Percentiles rank a stretch among this genome's conserved stretches.
Evolutionary conservation across 2,329 filamentous ascomycete species (phyloP).

Genomic region (Fusarium penzigii): DNA sequence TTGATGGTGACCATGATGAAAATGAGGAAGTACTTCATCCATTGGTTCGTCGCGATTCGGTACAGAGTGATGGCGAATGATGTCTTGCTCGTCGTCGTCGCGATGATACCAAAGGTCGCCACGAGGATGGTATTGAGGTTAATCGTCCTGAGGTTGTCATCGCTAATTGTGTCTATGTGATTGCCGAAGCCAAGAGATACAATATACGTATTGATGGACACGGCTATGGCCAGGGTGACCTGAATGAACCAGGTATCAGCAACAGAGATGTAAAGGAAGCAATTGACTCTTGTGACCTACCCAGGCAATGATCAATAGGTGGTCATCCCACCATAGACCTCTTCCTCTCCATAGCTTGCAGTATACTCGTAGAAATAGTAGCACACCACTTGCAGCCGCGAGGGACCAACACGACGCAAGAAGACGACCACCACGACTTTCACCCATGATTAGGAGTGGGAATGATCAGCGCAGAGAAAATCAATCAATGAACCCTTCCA

Average conservation of each 20-base stretch:
- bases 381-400: conserved; percentile 19
- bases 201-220: conserved; percentile 35
- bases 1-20: conserved; percentile 38
- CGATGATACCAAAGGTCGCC: conserved; percentile 34
- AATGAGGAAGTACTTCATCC: conserved; percentile 32
- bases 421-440: conserved; percentile 14
- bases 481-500: too few relatives aligned
- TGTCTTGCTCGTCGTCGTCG: conserved; percentile 39
- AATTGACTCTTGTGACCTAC: conserved; percentile 26
- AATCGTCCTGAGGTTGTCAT: conserved; percentile 26
- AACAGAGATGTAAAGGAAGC: neutral
- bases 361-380: conserved; percentile 36
- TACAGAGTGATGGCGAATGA: conserved; percentile 41
- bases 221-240: conserved; percentile 30
- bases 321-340: conserved; percentile 41
- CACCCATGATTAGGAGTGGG: too few relatives aligned
- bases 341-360: conserved; percentile 38
- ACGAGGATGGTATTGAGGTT: conserved; percentile 31
- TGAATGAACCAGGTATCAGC: conserved; percentile 7
- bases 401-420: conserved; percentile 35
- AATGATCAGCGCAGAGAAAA: too few relatives aligned
- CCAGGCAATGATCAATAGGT: conserved; percentile 36
- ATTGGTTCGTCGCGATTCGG: conserved; percentile 29
- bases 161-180: conserved; percentile 22
- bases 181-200: conserved; percentile 32